Evolutionary conservation across 2,329 filamentous ascomycete species (phyloP), one percentile per base, ranked within the genome.

Genomic region (Epichloe amarillans): DNA sequence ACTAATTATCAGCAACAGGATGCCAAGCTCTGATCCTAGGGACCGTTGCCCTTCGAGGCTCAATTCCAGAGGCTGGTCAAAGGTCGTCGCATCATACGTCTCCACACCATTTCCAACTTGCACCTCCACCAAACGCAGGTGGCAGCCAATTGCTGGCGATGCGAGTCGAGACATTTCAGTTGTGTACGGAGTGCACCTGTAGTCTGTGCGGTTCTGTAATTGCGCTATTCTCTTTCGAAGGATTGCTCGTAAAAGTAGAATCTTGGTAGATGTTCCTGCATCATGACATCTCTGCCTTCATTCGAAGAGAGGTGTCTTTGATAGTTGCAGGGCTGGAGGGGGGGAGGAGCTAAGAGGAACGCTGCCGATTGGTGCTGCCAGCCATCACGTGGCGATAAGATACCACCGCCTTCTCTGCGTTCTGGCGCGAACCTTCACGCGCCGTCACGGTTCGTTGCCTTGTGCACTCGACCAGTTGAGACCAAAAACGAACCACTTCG

Each of bases 311-410:
- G 2, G 7, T 3, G 23, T 26, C 23, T 30, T 30, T 10, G 8
- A 30, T 46, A 19, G 44, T 26, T 36, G 35, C 14, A 44, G 44
- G 12, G 19, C 21, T 19, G 19, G 47, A 4, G 26, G 19, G 19
- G 7, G 14, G 26, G 17, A 12, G 40, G 44, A 26, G n/a, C 15
- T 12, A 17, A 37, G 30, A 44, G 58, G 57, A 55, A 59, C 21
- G 35, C 12, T 56, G 51, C 60, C 60, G 61, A 62, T 62, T 63
- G 61, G 58, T 48, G 11, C 21, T 12, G 26, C 4, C 8, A 5
- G n/a, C 1, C 21, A 44, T 54, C 56, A 58, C 56, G 56, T 58
- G 56, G 19, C 23, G 56, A 57, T 57, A 54, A 56, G 56, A 53
- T 52, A 43, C 21, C 23, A 21, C n/a, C 35, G 21, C 17, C n/a